A percentile compares a stretch with the other conserved stretches of the same genome.
Conservation (phyloP, 352 stramenopile species). For the Phytophthora chlamydospora region DNA sequence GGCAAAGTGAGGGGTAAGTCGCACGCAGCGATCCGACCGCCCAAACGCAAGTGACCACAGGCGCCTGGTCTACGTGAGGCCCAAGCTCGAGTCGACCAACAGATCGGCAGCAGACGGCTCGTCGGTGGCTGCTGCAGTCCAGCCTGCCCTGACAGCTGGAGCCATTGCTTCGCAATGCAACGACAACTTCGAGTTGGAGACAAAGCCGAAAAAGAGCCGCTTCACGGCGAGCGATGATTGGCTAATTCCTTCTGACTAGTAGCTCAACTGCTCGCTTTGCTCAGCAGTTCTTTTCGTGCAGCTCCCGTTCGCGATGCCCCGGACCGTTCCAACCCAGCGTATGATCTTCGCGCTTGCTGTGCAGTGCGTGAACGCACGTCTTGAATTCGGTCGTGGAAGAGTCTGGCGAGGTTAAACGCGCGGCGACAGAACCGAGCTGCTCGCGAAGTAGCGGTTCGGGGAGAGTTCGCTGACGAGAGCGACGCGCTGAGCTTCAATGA, state of each 20-base stretch:
- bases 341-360: slow-evolving; percentile 32
- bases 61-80: slow-evolving; percentile 7
- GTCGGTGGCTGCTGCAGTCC: slow-evolving; percentile 17
- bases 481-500: slow-evolving; percentile 1
- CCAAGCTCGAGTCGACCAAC: slow-evolving; percentile 7
- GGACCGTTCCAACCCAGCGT: slow-evolving; percentile 25
- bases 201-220: slow-evolving; percentile 26
- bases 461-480: background rate
- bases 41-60: slow-evolving; percentile 15
- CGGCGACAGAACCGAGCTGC: background rate
- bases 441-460: slow-evolving; percentile 5
- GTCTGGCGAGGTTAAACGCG: background rate
- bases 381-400: slow-evolving; percentile 1
- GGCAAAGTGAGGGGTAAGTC: slow-evolving; percentile 21
- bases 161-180: slow-evolving; percentile 28
- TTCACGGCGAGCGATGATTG: slow-evolving; percentile 14
- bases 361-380: slow-evolving; percentile 11
- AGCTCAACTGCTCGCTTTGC: background rate
- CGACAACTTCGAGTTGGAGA: slow-evolving; percentile 34
- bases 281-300: too few species aligned
- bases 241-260: slow-evolving; percentile 26
- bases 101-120: slow-evolving; percentile 17
- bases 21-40: slow-evolving; percentile 11
- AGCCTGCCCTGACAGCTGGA: slow-evolving; percentile 14
- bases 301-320: slow-evolving; percentile 10